Base-by-base conservation (phyloP, 768 basidiomycete species). In the Xerocomus potaroensis region DNA sequence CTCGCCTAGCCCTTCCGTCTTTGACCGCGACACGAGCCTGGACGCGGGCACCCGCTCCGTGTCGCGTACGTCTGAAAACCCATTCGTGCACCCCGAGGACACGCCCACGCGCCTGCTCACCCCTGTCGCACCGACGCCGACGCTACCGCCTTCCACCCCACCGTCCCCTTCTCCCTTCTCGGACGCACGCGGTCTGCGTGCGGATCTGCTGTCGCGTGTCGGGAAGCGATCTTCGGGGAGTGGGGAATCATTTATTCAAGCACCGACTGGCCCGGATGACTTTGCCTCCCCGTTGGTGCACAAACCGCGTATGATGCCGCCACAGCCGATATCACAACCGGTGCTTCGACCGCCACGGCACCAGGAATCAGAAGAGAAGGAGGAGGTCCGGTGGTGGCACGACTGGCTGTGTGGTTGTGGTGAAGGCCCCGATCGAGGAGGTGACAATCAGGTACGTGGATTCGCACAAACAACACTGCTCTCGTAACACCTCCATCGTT, bases 321-420 rank as follows among this genome's bases (percentile, higher is more conserved):
- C 69, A 16, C 69, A 66, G 41, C 65, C 70, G 0, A 66, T 65
- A n/a, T 63, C 71, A 2, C 49, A 42, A 22, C 68, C 64, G 0
- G 51, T 45, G 50, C 49, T 69, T 37, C 49, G 59, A 34, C 62
- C 67, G 15, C 62, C 65, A 4, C 54, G 48, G 9, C 56, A 35
- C 27, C 16, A 36, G 29, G 48, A 62, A 16, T 48, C 52, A 5
- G 54, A 64, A n/a, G 67, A 64, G 30, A 59, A 52, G 22, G 67
- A 66, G 34, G 68, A 72, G 41, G 70, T 73, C 4, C 68, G 77
- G 50, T 90, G 87, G 87, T 90, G 87, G 87, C 87, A 87, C 60
- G 87, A 90, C 26, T 88, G 87, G 86, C 62, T 90, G 50, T 90
- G 87, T 62, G 87, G 87, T 11, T 87, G 86, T 54, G 72, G 80